Conservation (phyloP, 345 rosid genomes). For the Excoecaria agallocha region DNA sequence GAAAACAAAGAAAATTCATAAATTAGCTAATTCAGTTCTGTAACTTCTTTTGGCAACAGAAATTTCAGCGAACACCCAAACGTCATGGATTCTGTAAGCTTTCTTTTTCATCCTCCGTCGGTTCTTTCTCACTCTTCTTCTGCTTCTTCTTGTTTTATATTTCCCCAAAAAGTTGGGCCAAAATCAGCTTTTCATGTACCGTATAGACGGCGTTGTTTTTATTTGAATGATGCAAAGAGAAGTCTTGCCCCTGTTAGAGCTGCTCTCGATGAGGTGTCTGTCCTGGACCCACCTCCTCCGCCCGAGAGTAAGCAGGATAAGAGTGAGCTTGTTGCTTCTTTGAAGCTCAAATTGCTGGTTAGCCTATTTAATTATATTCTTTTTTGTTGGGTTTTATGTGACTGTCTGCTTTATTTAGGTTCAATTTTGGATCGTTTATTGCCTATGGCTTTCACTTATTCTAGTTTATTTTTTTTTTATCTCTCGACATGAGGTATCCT, state of each 20-base stretch:
- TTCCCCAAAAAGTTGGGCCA: not conserved
- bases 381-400: no score
- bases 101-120: constrained; percentile 9
- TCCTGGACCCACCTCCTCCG: constrained; percentile 41
- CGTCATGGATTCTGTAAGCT: constrained; percentile 7
- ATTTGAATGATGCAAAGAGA: constrained; percentile 2
- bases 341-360: constrained; percentile 65
- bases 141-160: not conserved
- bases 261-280: constrained; percentile 40
- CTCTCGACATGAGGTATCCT: no score
- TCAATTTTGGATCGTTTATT: not conserved
- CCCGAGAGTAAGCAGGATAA: constrained; percentile 19
- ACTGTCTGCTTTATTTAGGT: no score
- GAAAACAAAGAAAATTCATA: not conserved
- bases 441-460: not conserved
- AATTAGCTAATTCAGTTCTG: not conserved
- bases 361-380: constrained; percentile 8
- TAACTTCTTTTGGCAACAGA: not conserved
- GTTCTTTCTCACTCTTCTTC: not conserved
- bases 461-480: not conserved
- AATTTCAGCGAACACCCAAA: not conserved
- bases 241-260: constrained; percentile 34
- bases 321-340: constrained; percentile 24
- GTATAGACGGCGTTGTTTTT: constrained; percentile 12
- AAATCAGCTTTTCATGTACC: not conserved